These are phyloP conservation scores for Trametes sanguinea DNA, from an alignment of 768 basidiomycete genomes.

Conservation along the genomic window DNA sequence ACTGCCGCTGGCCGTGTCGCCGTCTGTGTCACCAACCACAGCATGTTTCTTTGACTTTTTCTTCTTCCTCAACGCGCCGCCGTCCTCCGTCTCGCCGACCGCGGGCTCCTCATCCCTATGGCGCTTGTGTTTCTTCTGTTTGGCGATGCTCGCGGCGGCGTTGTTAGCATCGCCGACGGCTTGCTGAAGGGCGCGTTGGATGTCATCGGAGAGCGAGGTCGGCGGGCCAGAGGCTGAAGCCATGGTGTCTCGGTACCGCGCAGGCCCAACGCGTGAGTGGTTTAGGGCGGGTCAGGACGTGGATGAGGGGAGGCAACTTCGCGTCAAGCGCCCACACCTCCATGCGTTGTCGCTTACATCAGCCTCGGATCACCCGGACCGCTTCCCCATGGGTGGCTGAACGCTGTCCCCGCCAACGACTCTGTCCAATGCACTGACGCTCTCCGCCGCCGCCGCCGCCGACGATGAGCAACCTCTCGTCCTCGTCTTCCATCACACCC, in stretches of 20 bases:
- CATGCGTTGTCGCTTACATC: too few relatives aligned
- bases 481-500: constrained; percentile 28
- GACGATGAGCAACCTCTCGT: constrained; percentile 28
- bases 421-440: not conserved
- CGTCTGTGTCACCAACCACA: constrained; percentile 9
- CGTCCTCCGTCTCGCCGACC: constrained; percentile 16
- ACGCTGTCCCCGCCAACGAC: not conserved
- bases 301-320: constrained; percentile 44
- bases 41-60: constrained; percentile 34
- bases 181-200: constrained; percentile 53
- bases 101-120: constrained; percentile 26
- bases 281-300: constrained; percentile 45
- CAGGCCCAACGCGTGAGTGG: constrained; percentile 11
- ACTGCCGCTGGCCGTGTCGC: constrained; percentile 4
- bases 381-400: too few relatives aligned
- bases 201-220: constrained; percentile 42
- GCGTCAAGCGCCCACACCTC: constrained; percentile 20
- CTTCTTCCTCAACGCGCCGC: constrained; percentile 34
- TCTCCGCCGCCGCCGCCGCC: not conserved
- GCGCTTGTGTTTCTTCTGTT: constrained; percentile 41
- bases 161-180: constrained; percentile 49
- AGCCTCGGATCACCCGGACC: too few relatives aligned
- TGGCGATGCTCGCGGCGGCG: constrained; percentile 33
- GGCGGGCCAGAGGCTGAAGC: constrained; percentile 27
- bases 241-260: constrained; percentile 17